These are phyloP conservation scores for Myxozyma udenii DNA, from an alignment of 805 yeast species.

Conservation along the genomic window DNA sequence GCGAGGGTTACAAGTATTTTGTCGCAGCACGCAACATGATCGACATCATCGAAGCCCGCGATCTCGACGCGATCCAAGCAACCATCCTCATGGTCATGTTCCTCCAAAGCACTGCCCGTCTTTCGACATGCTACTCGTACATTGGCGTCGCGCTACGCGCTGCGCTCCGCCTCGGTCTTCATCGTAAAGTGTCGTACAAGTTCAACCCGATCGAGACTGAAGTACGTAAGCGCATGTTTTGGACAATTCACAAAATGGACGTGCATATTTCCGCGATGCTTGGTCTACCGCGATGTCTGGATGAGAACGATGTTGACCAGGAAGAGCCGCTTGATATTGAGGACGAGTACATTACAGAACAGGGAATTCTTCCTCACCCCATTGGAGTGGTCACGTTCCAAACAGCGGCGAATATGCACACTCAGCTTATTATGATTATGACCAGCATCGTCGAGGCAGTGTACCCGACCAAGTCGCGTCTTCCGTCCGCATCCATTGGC, in stretches of 20 bases:
- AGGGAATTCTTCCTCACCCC: constrained; percentile 51
- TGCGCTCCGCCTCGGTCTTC: constrained; percentile 78
- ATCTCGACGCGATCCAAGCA: constrained; percentile 77
- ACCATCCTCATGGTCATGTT: constrained; percentile 82
- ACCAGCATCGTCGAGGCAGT: constrained; percentile 67
- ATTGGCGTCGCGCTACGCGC: constrained; percentile 84
- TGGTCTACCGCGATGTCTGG: constrained; percentile 76
- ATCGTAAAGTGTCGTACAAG: constrained; percentile 61
- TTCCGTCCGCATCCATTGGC: constrained; percentile 12
- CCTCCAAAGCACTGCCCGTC: constrained; percentile 81
- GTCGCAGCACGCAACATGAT: constrained; percentile 74
- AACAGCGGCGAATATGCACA: constrained; percentile 82
- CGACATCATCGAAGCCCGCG: constrained; percentile 81
- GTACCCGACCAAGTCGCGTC: constrained; percentile 59
- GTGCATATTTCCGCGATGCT: constrained; percentile 81
- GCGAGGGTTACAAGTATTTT: constrained; percentile 74
- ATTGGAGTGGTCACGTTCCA: constrained; percentile 46
- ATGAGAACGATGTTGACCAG: constrained; percentile 81
- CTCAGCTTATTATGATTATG: constrained; percentile 66
- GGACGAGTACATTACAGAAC: constrained; percentile 76
- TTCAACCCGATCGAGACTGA: constrained; percentile 79
- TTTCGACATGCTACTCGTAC: constrained; percentile 83
- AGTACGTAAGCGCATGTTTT: constrained; percentile 77
- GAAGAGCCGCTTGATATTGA: constrained; percentile 80
- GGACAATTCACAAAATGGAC: constrained; percentile 89